These are phyloP conservation scores for Lentinula edodes DNA, from an alignment of 768 basidiomycete species.

Conservation along the genomic window DNA sequence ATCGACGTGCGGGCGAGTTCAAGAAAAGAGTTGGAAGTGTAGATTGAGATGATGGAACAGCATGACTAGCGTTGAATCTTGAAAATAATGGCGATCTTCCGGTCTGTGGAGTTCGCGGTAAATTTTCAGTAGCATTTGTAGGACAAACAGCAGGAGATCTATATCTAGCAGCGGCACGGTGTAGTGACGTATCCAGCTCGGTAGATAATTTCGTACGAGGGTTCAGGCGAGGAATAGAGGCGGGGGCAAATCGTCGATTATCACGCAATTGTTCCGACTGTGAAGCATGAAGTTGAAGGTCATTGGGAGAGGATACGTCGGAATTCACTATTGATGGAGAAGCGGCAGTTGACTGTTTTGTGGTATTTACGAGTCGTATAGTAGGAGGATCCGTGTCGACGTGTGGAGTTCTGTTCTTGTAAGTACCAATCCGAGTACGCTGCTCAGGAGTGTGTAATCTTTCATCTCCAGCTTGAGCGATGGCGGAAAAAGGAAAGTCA, in stretches of 20 bases:
- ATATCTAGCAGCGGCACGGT: neutral
- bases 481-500: neutral
- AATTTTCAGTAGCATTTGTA: neutral
- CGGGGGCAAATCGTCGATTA: neutral
- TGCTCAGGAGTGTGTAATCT: neutral
- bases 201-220: conserved; percentile 2
- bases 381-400: neutral
- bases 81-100: neutral
- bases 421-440: neutral
- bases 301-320: neutral
- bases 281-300: neutral
- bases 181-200: neutral
- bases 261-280: neutral
- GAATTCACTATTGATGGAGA: neutral
- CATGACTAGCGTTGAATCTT: neutral
- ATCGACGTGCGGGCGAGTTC: neutral
- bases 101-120: neutral
- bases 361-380: neutral
- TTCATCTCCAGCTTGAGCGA: neutral
- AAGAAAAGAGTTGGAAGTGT: neutral
- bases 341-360: neutral
- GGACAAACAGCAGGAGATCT: neutral
- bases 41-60: neutral
- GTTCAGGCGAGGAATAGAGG: neutral
- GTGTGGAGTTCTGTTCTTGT: neutral